Base-by-base conservation (phyloP, 2,329 filamentous ascomycete genomes). In the Fusarium torreyae region DNA sequence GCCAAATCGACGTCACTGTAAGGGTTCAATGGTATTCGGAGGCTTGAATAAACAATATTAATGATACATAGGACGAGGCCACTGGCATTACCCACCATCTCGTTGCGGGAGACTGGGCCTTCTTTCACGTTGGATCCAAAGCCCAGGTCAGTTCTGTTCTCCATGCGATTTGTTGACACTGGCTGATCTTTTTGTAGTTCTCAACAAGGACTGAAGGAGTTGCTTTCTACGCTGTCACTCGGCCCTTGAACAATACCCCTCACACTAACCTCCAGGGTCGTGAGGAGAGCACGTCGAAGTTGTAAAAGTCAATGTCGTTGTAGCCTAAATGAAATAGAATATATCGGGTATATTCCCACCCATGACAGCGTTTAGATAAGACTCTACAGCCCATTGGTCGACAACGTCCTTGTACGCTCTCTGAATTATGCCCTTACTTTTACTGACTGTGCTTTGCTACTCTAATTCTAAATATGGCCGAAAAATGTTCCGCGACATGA, bases 91-190 rank as follows among this genome's bases (percentile, higher is more conserved):
- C 66, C 17, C 65, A 68, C 26, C 66, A 69, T 15, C 65, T 68
- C 9, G 66, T 68, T 52, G 59, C 65, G 8, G 66, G 66, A 66
- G 66, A 68, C 31, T 68, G 64, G 64, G 66, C 66, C 38, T 68
- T 68, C 46, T 68, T 68, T 28, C 65, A 68, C 10, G 66, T 68
- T 24, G 66, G 66, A 20, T 68, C 66, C 10, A 68, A 68, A 42
- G 66, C 65, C 6, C 64, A 68, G 39, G 65, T 66, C 15, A 22
- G 45, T 45, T 5, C 6, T 9, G 14, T 14, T 2, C 13, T n/a
- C 3, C 1, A n/a, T 14, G 14, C 9, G 1, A 15, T 7, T 5
- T 7, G 0, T 8, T 0, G 24, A 0, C 15, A 28, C 7, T 20
- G 1, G 7, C 49, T 68, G 10, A 65, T 7, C 0, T 14, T 0